Base-by-base conservation (phyloP, 2,329 filamentous ascomycete species). In the Metarhizium sp. region DNA sequence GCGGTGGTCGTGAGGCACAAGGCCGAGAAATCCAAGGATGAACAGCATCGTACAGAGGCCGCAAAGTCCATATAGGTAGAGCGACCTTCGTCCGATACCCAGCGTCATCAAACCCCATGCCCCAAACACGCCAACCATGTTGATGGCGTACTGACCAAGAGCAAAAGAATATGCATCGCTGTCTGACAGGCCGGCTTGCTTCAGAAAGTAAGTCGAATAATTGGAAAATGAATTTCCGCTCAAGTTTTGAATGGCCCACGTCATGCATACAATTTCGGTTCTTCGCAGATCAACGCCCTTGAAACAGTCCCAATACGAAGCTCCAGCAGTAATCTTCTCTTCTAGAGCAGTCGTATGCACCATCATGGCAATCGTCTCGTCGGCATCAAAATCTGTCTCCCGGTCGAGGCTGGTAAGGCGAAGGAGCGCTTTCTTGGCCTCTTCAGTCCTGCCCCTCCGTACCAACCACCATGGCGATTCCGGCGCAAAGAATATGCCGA, bases 341-440 rank as follows among this genome's bases (percentile, higher is more conserved):
- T 95, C 91, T 11, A 95, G 75, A 0, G 87, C 86, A 0, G 88
- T 92, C 0, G 90, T 96, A 66, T 95, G 89, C 1, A 90, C 83
- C 88, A 96, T 95, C 89, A 95, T 95, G 63, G 88, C 85, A 51
- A 95, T 78, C 0, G 89, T 94, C 71, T 94, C 89, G 59, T 95
- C 87, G 11, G 87, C 81, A 64, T 95, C 82, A 62, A 94, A 92
- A 58, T 86, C 80, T 1, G 82, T 85, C 58, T 90, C 85, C 54
- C 76, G 75, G 59, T 83, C 74, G 14, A 76, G 62, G 62, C 78
- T 85, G 5, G 86, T 88, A 20, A 90, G 73, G 3, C 86, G 82
- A 51, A 86, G 73, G 20, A 90, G 76, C 1, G 85, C 74, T 50
- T 74, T 72, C 71, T 88, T 88, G 34, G 87, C 87, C 16, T 88